Percentiles rank a stretch among this genome's conserved stretches.
Conservation (phyloP, 1,284 basidiomycete genomes). For the Cutaneotrichosporon sp. region DNA sequence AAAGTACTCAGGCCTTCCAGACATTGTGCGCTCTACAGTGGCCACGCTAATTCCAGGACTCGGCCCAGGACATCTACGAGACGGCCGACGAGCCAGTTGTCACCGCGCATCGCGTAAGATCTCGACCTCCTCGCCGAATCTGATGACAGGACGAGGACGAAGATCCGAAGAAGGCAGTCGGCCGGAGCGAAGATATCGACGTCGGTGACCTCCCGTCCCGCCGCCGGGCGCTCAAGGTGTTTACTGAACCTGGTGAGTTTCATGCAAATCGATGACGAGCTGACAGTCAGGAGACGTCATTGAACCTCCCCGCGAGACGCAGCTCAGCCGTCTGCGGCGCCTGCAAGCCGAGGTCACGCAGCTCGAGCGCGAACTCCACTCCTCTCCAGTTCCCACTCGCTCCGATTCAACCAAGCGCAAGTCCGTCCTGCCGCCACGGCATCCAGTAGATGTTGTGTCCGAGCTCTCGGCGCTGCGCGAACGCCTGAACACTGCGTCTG, state of each 20-base stretch:
- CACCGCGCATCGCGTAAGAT: background rate
- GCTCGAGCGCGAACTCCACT: slow-evolving; percentile 52
- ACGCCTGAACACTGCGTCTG: slow-evolving; percentile 26
- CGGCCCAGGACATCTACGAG: slow-evolving; percentile 87
- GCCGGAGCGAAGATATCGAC: slow-evolving; percentile 16
- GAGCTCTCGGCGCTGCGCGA: slow-evolving; percentile 39
- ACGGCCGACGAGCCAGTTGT: slow-evolving; percentile 66
- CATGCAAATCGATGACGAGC: background rate
- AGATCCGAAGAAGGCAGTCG: slow-evolving; percentile 7
- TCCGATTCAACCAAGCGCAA: slow-evolving; percentile 14
- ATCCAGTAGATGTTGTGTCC: slow-evolving; percentile 37
- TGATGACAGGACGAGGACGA: slow-evolving; percentile 22
- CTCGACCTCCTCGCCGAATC: too few species aligned
- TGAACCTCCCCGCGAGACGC: slow-evolving; percentile 8
- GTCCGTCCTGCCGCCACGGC: slow-evolving; percentile 30
- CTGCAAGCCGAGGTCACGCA: slow-evolving; percentile 55
- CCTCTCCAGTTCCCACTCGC: slow-evolving; percentile 4
- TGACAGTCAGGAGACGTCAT: background rate
- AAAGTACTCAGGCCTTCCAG: slow-evolving; percentile 85
- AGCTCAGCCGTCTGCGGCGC: slow-evolving; percentile 49
- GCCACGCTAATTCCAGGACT: slow-evolving; percentile 62
- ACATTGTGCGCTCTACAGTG: slow-evolving; percentile 66
- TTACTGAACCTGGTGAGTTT: background rate
- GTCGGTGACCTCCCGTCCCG: slow-evolving; percentile 15
- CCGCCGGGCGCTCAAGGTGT: background rate